Evolutionary conservation across 345 rosid species (phyloP).

Genomic region (Arabis hirsuta): DNA sequence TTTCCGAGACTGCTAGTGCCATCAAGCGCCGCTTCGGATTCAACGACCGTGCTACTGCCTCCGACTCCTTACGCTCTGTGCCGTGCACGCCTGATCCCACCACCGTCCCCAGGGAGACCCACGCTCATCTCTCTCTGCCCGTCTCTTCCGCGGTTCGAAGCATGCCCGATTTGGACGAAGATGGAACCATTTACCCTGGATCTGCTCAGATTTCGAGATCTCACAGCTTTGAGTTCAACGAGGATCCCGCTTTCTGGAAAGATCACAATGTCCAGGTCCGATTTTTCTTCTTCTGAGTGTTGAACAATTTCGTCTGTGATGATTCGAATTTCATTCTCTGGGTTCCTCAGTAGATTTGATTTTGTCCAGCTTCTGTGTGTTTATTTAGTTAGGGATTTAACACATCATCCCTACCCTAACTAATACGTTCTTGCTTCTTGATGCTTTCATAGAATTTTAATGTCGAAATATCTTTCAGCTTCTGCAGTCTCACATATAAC

Average conservation of each 20-base stretch:
- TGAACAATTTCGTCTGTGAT: background rate
- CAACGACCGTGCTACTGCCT: slow-evolving; percentile 55
- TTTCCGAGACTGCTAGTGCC: slow-evolving; percentile 82
- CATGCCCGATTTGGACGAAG: slow-evolving; percentile 55
- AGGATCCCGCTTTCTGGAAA: slow-evolving; percentile 94
- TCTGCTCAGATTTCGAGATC: slow-evolving; percentile 46
- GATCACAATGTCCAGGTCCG: slow-evolving; percentile 92
- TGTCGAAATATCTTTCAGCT: too few species aligned
- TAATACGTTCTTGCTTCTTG: too few species aligned
- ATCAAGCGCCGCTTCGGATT: slow-evolving; percentile 88
- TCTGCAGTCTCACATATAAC: too few species aligned
- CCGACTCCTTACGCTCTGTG: slow-evolving; percentile 51
- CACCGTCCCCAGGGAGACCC: slow-evolving; percentile 53
- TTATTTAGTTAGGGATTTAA: slow-evolving; percentile 4
- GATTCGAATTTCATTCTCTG: background rate
- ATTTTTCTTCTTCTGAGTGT: background rate
- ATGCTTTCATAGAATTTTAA: background rate
- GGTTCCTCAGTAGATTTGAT: background rate
- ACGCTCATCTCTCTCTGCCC: slow-evolving; percentile 38
- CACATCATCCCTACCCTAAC: background rate
- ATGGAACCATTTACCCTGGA: slow-evolving; percentile 20
- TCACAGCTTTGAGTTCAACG: slow-evolving; percentile 73
- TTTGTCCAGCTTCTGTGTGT: slow-evolving; percentile 3
- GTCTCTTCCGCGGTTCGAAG: slow-evolving; percentile 46
- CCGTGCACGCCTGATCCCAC: slow-evolving; percentile 55